Percentiles rank a stretch among this genome's conserved stretches.
Evolutionary conservation across 352 stramenopile genomes (phyloP).

Genomic region (Nothophytophthora sp.): DNA sequence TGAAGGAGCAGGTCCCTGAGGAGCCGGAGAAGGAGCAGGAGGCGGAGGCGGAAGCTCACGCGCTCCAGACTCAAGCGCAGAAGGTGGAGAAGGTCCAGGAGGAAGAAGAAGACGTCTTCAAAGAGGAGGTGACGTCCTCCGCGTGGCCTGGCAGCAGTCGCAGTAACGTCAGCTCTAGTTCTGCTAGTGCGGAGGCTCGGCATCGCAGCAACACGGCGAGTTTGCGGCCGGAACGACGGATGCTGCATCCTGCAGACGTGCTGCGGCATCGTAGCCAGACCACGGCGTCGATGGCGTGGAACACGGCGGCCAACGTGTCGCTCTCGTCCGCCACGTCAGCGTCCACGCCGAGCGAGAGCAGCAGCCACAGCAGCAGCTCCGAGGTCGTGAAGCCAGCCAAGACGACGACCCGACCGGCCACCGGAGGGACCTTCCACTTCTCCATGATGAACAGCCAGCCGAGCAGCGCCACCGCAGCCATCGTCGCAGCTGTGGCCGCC

Average conservation of each 20-base stretch:
- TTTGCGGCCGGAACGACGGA: slow-evolving; percentile 9
- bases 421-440: slow-evolving; percentile 11
- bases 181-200: slow-evolving; percentile 12
- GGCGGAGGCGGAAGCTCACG: slow-evolving; percentile 1
- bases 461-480: slow-evolving; percentile 18
- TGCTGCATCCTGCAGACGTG: slow-evolving; percentile 26
- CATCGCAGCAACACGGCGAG: slow-evolving; percentile 19
- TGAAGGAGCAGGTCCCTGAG: slow-evolving; percentile 13
- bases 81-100: neutral
- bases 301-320: slow-evolving; percentile 18
- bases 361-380: slow-evolving; percentile 10
- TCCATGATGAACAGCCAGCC: slow-evolving; percentile 23
- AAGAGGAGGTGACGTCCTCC: neutral
- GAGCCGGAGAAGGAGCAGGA: slow-evolving; percentile 14
- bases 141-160: slow-evolving; percentile 17
- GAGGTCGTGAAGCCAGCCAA: slow-evolving; percentile 2
- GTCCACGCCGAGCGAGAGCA: slow-evolving; percentile 5
- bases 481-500: slow-evolving; percentile 21
- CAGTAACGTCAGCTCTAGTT: too few relatives aligned
- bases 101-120: slow-evolving; percentile 11
- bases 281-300: slow-evolving; percentile 15
- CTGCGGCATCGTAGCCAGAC: slow-evolving; percentile 34
- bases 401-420: neutral
- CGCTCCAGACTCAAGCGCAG: too few relatives aligned
- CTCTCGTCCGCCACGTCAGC: slow-evolving; percentile 6